phyloP scores from a whole-genome alignment of 495 filamentous ascomycete species.

The Hyaloscypha bicolor region DNA sequence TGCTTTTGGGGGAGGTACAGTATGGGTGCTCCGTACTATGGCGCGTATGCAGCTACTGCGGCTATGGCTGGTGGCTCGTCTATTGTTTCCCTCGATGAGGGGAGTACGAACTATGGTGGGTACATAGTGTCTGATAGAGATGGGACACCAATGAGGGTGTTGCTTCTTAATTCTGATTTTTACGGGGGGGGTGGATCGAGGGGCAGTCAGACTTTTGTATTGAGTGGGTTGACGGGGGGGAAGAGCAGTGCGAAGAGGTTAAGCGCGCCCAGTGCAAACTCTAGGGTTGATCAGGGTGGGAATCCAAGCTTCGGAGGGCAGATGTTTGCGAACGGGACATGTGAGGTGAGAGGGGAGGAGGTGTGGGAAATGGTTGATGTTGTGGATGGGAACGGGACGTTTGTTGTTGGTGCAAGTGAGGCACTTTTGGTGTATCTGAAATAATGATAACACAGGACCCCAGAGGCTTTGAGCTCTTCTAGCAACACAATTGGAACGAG shows the following conservation, averaged over 20 bases:
- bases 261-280: conserved; percentile 51
- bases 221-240: conserved; percentile 44
- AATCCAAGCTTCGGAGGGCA: conserved; percentile 55
- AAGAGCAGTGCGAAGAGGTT: conserved; percentile 54
- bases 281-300: conserved; percentile 50
- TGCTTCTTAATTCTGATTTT: conserved; percentile 63
- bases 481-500: too few species aligned
- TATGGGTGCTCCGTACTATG: conserved; percentile 61
- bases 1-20: conserved; percentile 61
- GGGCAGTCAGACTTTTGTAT: conserved; percentile 44
- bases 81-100: conserved; percentile 53
- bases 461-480: not conserved
- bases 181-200: conserved; percentile 49
- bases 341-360: conserved; percentile 46
- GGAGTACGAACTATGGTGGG: conserved; percentile 50
- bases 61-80: conserved; percentile 52
- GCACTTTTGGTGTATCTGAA: conserved; percentile 55
- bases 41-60: conserved; percentile 56
- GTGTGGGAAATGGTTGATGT: conserved; percentile 43
- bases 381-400: conserved; percentile 46
- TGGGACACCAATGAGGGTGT: conserved; percentile 42
- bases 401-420: conserved; percentile 54
- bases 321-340: conserved; percentile 55
- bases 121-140: conserved; percentile 52
- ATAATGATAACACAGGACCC: not conserved